phyloP scores from a whole-genome alignment of 202 grass and related monocot species.

The Zizania palustris region DNA sequence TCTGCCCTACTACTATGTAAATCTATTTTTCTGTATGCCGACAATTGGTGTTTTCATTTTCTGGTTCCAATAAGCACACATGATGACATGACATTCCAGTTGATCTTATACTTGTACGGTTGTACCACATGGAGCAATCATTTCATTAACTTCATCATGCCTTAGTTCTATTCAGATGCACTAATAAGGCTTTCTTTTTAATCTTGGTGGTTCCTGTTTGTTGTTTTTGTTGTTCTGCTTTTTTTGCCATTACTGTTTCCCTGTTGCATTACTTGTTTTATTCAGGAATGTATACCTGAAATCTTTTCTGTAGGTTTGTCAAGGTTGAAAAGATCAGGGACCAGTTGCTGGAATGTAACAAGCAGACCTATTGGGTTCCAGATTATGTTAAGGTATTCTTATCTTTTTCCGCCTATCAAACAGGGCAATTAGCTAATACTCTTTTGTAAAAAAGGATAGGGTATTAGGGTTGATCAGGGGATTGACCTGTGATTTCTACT shows the following conservation, averaged over 20 bases:
- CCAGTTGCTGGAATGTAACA: constrained; percentile 92
- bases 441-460: not conserved
- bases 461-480: not conserved
- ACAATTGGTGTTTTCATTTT: constrained; percentile 17
- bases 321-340: constrained; percentile 94
- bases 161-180: not conserved
- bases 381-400: constrained; percentile 92
- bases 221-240: constrained; percentile 30
- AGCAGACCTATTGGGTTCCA: constrained; percentile 89
- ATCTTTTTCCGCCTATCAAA: constrained; percentile 7
- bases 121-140: constrained; percentile 23
- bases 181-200: constrained; percentile 5
- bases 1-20: constrained; percentile 36
- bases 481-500: not conserved
- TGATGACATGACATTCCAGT: not conserved
- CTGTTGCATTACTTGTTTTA: constrained; percentile 20
- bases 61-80: constrained; percentile 10
- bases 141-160: constrained; percentile 6
- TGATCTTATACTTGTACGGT: constrained; percentile 20
- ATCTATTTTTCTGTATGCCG: constrained; percentile 30
- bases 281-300: constrained; percentile 34
- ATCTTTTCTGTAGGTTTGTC: constrained; percentile 72
- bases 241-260: constrained; percentile 9
- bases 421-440: not conserved
- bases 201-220: not conserved